A percentile compares a stretch with the other conserved stretches of the same genome.
phyloP scores from a whole-genome alignment of 2,329 filamentous ascomycete species.

The Gremmenia infestans region DNA sequence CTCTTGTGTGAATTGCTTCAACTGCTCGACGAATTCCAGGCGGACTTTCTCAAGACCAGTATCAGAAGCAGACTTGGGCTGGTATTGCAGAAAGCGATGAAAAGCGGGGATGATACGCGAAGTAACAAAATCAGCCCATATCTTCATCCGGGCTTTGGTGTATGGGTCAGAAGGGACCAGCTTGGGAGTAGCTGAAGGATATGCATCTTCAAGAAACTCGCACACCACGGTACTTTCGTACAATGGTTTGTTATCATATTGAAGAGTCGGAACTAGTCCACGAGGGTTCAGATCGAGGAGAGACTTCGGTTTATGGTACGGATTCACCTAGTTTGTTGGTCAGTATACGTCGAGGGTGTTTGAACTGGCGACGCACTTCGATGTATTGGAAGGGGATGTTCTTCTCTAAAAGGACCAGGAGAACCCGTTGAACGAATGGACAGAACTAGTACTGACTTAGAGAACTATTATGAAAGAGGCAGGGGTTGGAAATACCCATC shows the following conservation, averaged over 20 bases:
- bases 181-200: conserved; percentile 39
- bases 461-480: neutral
- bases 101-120: conserved; percentile 64
- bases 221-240: conserved; percentile 70
- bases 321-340: conserved; percentile 42
- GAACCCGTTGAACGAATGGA: conserved; percentile 63
- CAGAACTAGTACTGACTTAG: conserved; percentile 35
- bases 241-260: conserved; percentile 51
- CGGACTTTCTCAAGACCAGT: conserved; percentile 46
- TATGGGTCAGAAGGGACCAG: conserved; percentile 60
- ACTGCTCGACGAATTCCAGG: conserved; percentile 49
- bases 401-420: conserved; percentile 72
- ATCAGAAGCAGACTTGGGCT: conserved; percentile 42
- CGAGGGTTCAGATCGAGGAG: conserved; percentile 70
- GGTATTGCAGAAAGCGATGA: conserved; percentile 58
- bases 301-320: conserved; percentile 65
- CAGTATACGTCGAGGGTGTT: neutral
- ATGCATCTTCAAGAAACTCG: conserved; percentile 73
- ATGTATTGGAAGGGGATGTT: conserved; percentile 68
- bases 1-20: conserved; percentile 57
- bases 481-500: conserved; percentile 53
- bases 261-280: conserved; percentile 69
- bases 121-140: conserved; percentile 72
- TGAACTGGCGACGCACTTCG: conserved; percentile 45
- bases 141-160: conserved; percentile 56